phyloP scores from a whole-genome alignment of 2,329 filamentous ascomycete genomes.

The Cladophialophora exuberans region DNA sequence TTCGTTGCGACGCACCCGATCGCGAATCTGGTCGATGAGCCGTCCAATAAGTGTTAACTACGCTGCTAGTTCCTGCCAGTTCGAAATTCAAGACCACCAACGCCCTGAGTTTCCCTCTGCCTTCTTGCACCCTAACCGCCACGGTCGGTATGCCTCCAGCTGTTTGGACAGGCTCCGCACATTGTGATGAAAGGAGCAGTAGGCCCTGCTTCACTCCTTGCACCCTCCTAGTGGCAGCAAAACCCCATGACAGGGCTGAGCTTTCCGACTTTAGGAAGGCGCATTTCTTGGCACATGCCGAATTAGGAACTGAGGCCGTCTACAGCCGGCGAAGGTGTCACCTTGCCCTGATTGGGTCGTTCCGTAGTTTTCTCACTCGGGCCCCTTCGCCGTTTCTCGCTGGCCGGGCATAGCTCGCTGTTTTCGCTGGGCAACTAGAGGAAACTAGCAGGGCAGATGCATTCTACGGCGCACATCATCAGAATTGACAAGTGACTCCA shows the following conservation, averaged over 20 bases:
- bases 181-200: too few relatives aligned
- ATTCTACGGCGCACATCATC: too few relatives aligned
- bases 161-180: too few relatives aligned
- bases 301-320: not conserved
- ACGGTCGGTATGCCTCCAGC: too few relatives aligned
- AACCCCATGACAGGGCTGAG: not conserved
- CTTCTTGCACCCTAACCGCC: too few relatives aligned
- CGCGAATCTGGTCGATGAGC: constrained; percentile 14
- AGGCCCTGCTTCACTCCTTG: too few relatives aligned
- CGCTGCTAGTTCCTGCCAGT: not conserved
- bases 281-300: constrained; percentile 3
- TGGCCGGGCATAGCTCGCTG: not conserved
- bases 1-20: constrained; percentile 4
- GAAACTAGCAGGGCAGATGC: too few relatives aligned
- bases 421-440: too few relatives aligned
- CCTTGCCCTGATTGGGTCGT: not conserved
- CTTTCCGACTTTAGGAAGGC: constrained; percentile 3
- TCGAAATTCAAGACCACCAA: too few relatives aligned
- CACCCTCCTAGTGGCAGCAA: not conserved
- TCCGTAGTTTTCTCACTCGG: not conserved
- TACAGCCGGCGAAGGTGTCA: not conserved
- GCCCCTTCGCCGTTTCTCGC: not conserved
- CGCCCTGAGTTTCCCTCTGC: too few relatives aligned
- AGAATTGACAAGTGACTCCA: too few relatives aligned
- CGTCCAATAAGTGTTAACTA: constrained; percentile 2